These are phyloP conservation scores for Fusarium sp. DNA, from an alignment of 2,329 filamentous ascomycete species.

Conservation along the genomic window DNA sequence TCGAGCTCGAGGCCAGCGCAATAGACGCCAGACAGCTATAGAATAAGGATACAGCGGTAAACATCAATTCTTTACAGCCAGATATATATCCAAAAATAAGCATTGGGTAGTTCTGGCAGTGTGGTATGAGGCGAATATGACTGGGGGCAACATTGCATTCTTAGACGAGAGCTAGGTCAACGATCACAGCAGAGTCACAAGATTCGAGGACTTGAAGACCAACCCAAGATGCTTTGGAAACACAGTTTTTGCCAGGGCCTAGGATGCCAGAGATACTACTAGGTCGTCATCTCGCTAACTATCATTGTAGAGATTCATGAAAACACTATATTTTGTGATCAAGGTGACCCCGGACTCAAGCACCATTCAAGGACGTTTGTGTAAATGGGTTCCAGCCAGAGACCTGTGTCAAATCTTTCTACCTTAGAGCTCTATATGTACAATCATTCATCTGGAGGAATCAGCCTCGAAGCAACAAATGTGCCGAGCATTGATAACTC, in stretches of 20 bases:
- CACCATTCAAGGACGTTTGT: neutral
- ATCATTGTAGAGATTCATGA: too few relatives aligned
- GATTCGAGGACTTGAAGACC: neutral
- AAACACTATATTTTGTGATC: neutral
- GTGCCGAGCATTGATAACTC: neutral
- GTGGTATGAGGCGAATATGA: too few relatives aligned
- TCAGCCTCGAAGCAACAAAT: neutral
- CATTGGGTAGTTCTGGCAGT: neutral
- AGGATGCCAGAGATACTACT: neutral
- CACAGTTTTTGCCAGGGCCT: neutral
- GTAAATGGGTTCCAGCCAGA: neutral
- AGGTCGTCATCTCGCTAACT: neutral
- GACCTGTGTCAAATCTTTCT: neutral
- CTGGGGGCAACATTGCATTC: too few relatives aligned
- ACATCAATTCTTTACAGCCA: neutral
- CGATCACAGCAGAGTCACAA: too few relatives aligned
- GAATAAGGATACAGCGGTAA: neutral
- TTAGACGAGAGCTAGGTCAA: neutral
- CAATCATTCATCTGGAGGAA: neutral
- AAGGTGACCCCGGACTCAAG: neutral
- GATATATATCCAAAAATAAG: too few relatives aligned
- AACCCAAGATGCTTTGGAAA: neutral
- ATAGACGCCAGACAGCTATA: neutral
- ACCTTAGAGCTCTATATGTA: neutral
- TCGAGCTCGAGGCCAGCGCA: neutral